Percentiles rank a stretch among this genome's conserved stretches.
These are phyloP conservation scores for Trametes hirsuta DNA, from an alignment of 1,284 basidiomycete genomes.

Conservation along the genomic window DNA sequence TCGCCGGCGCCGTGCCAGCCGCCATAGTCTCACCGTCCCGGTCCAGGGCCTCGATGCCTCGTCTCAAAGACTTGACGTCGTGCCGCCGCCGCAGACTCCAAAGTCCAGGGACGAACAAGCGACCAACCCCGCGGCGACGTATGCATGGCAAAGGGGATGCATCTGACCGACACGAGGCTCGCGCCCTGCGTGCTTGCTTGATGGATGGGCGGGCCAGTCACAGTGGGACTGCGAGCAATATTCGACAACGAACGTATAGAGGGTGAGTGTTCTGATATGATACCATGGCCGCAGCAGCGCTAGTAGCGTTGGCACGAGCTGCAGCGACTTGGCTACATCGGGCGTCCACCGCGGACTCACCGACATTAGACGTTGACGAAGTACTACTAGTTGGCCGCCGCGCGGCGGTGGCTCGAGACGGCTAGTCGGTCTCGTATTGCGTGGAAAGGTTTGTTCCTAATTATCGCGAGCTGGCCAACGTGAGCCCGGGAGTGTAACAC, in stretches of 20 bases:
- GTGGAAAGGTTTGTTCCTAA: neutral
- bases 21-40: neutral
- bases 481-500: neutral
- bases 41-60: too few relatives aligned
- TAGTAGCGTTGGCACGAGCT: neutral
- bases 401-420: neutral
- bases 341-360: neutral
- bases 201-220: neutral
- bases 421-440: neutral
- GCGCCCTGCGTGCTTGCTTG: neutral
- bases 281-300: too few relatives aligned
- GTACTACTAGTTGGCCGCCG: neutral
- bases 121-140: neutral
- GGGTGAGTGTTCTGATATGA: too few relatives aligned
- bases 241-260: too few relatives aligned
- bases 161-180: conserved; percentile 10
- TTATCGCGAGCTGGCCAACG: neutral
- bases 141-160: neutral
- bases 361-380: neutral
- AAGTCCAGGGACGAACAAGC: too few relatives aligned
- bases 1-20: neutral
- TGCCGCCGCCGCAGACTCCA: too few relatives aligned
- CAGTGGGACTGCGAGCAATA: neutral
- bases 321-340: neutral
- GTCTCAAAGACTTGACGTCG: too few relatives aligned